These are phyloP conservation scores for Pseudogymnoascus sp. DNA, from an alignment of 2,329 filamentous ascomycete genomes.

Conservation along the genomic window DNA sequence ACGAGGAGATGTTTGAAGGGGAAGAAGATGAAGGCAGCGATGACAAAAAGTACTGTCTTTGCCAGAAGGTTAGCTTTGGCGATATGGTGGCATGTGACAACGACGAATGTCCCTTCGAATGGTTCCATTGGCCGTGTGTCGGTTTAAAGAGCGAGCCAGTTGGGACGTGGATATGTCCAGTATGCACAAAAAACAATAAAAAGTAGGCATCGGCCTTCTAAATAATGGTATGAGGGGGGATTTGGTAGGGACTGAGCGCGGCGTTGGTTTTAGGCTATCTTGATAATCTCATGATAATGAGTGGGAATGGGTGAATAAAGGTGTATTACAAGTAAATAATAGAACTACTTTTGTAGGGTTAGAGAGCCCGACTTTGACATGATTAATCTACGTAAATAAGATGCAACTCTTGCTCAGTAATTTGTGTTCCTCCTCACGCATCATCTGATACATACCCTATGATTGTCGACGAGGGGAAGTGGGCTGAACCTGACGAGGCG, in stretches of 20 bases:
- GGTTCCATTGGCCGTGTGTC: slow-evolving; percentile 79
- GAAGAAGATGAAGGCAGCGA: slow-evolving; percentile 70
- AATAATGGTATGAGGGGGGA: not conserved
- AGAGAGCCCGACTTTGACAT: not conserved
- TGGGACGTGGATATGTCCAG: slow-evolving; percentile 62
- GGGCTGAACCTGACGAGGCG: not conserved
- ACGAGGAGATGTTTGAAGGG: slow-evolving; percentile 44
- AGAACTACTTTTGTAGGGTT: not conserved
- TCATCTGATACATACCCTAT: not conserved
- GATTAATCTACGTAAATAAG: not conserved
- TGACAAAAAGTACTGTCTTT: slow-evolving; percentile 72
- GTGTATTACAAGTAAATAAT: not conserved
- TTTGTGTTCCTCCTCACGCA: not conserved
- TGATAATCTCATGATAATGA: not conserved
- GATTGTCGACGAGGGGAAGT: not conserved
- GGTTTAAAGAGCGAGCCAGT: slow-evolving; percentile 62
- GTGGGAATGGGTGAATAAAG: too few relatives aligned
- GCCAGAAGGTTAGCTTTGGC: slow-evolving; percentile 76
- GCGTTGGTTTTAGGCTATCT: not conserved
- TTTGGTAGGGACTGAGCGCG: not conserved
- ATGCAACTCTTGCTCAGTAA: not conserved
- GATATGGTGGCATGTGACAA: slow-evolving; percentile 90
- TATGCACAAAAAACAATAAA: slow-evolving; percentile 43
- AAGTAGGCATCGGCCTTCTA: not conserved
- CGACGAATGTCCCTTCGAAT: slow-evolving; percentile 71